Percentiles rank a stretch among this genome's conserved stretches.
phyloP scores from a whole-genome alignment of 345 rosid genomes.

The Diplotaxis tenuifolia region DNA sequence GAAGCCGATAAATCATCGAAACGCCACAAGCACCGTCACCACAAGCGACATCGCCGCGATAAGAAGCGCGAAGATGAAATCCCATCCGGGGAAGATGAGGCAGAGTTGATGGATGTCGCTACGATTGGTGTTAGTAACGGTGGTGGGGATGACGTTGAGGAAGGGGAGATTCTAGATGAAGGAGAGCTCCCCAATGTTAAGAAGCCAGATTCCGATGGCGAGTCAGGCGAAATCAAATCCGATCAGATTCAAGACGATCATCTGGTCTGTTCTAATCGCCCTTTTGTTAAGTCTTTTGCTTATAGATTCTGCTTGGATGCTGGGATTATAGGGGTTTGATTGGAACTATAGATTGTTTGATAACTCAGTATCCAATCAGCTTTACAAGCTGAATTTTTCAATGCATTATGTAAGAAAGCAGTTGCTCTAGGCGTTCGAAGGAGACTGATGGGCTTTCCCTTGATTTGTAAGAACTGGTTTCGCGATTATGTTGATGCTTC shows the following conservation, averaged over 20 bases:
- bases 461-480: conserved; percentile 83
- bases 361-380: conserved; percentile 40
- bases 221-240: conserved; percentile 39
- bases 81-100: conserved; percentile 35
- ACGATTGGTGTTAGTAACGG: conserved; percentile 24
- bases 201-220: conserved; percentile 33
- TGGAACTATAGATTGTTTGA: background rate
- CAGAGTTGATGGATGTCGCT: conserved; percentile 16
- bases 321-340: conserved; percentile 24
- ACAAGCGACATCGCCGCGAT: conserved; percentile 57
- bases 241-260: conserved; percentile 37
- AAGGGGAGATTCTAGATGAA: conserved; percentile 96
- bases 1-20: conserved; percentile 62
- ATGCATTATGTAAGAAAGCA: conserved; percentile 51
- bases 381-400: conserved; percentile 28
- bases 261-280: conserved; percentile 70
- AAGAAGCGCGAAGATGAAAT: conserved; percentile 56
- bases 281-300: conserved; percentile 1
- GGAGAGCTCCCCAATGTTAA: conserved; percentile 27
- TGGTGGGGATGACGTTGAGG: conserved; percentile 79
- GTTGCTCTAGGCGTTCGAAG: conserved; percentile 67
- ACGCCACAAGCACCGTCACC: conserved; percentile 83
- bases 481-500: conserved; percentile 28
- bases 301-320: conserved; percentile 30
- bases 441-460: conserved; percentile 78